Conservation (phyloP, 352 stramenopile species). For the Phytopythium ostracodes region DNA sequence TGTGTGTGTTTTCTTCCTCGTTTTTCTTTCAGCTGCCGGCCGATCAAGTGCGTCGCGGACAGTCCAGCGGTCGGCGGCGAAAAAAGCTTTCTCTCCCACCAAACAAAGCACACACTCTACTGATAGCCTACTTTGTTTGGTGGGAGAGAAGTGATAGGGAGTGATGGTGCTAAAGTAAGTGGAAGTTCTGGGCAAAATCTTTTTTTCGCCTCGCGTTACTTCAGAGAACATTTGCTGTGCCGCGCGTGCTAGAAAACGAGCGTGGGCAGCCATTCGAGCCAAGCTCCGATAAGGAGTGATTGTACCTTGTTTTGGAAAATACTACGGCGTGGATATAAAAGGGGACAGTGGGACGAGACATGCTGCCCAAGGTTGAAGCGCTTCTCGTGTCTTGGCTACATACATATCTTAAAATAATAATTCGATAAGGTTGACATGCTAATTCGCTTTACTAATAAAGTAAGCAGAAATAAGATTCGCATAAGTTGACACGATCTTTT, state of each 20-base stretch:
- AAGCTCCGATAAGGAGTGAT: not conserved
- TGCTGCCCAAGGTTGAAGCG: not conserved
- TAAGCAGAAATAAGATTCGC: not conserved
- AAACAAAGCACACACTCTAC: not conserved
- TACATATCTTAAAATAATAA: too few species aligned
- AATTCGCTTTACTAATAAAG: not conserved
- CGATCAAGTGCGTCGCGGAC: not conserved
- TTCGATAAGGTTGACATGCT: not conserved
- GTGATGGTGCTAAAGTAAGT: too few species aligned
- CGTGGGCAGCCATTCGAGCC: too few species aligned
- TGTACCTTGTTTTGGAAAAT: not conserved
- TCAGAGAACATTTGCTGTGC: not conserved
- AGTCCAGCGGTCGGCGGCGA: not conserved
- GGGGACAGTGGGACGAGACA: not conserved
- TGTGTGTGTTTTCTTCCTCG: not conserved
- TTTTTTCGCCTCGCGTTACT: not conserved
- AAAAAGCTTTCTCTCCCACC: not conserved
- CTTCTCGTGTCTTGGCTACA: conserved; percentile 1
- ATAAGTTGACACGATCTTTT: not conserved
- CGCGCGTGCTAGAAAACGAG: not conserved
- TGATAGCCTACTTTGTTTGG: too few species aligned
- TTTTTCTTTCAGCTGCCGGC: not conserved
- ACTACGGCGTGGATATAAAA: not conserved
- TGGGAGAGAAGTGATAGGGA: too few species aligned
- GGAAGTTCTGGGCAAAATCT: not conserved